Conservation (phyloP, 2,329 filamentous ascomycete species). For the Colletotrichum cuscutae region DNA sequence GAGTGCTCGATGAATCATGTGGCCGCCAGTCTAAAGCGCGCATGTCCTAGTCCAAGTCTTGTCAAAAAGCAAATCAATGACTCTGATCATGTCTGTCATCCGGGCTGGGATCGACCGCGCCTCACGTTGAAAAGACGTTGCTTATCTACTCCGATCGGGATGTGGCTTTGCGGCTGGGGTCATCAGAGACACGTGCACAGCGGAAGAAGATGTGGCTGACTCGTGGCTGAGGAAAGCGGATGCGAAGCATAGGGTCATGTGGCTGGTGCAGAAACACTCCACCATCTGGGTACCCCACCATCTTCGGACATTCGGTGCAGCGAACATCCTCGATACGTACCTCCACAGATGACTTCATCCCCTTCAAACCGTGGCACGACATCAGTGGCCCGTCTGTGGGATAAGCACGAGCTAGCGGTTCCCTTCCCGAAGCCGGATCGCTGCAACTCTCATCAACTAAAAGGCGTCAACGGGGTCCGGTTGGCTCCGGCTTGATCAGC, state of each 20-base stretch:
- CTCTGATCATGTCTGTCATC: slow-evolving; percentile 2
- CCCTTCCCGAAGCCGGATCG: slow-evolving; percentile 2
- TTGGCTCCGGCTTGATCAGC: not conserved
- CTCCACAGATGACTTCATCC: slow-evolving; percentile 8
- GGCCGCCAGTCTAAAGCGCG: not conserved
- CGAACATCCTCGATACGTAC: not conserved
- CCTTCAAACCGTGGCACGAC: slow-evolving; percentile 22
- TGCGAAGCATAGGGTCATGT: not conserved
- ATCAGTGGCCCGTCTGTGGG: slow-evolving; percentile 19
- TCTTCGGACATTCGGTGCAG: not conserved
- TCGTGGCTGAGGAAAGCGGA: not conserved
- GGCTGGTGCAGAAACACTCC: not conserved
- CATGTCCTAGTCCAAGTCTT: not conserved
- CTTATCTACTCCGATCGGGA: not conserved
- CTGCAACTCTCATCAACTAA: not conserved
- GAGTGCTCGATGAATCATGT: slow-evolving; percentile 25
- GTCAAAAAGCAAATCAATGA: slow-evolving; percentile 2
- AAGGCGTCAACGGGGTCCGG: not conserved
- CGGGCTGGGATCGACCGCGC: slow-evolving; percentile 10
- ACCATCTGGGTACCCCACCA: not conserved
- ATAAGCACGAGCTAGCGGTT: not conserved
- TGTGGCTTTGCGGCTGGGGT: not conserved
- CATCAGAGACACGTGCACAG: slow-evolving; percentile 3
- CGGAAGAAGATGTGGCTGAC: not conserved
- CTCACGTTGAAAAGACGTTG: not conserved